Evolutionary conservation across 306 rosid species (phyloP).

Genomic region (Prosopis cineraria): DNA sequence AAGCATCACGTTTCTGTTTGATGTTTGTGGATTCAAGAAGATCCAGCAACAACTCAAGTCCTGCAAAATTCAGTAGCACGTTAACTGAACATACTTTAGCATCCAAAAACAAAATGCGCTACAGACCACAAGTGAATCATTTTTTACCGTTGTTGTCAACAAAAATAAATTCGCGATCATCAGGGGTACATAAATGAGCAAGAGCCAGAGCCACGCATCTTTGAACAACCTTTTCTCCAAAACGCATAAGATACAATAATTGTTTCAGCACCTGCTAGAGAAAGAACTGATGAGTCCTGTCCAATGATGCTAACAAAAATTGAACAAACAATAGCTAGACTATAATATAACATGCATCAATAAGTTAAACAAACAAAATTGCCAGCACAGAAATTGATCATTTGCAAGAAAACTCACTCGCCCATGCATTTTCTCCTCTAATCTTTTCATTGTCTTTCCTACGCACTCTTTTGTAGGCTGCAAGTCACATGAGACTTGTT

Average conservation of each 20-base stretch:
- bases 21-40: constrained; percentile 60
- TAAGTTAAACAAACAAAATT: constrained; percentile 18
- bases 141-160: constrained; percentile 68
- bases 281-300: constrained; percentile 26
- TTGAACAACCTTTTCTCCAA: constrained; percentile 59
- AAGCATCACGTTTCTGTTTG: constrained; percentile 75
- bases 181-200: constrained; percentile 83
- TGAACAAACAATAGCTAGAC: neutral
- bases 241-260: constrained; percentile 70
- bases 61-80: constrained; percentile 46
- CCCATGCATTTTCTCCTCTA: constrained; percentile 85
- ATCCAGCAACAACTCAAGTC: constrained; percentile 75
- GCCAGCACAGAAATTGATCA: neutral
- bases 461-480: constrained; percentile 92
- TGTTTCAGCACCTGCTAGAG: constrained; percentile 68
- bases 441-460: constrained; percentile 75
- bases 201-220: constrained; percentile 80
- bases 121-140: neutral
- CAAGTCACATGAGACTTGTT: constrained; percentile 33
- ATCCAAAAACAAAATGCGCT: neutral
- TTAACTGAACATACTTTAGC: constrained; percentile 15
- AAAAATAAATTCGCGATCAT: constrained; percentile 70
- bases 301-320: neutral
- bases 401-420: constrained; percentile 60
- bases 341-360: neutral